Percentiles rank a stretch among this genome's conserved stretches.
Conservation (phyloP, 176 grass and related monocot species). For the Carex pumila region DNA sequence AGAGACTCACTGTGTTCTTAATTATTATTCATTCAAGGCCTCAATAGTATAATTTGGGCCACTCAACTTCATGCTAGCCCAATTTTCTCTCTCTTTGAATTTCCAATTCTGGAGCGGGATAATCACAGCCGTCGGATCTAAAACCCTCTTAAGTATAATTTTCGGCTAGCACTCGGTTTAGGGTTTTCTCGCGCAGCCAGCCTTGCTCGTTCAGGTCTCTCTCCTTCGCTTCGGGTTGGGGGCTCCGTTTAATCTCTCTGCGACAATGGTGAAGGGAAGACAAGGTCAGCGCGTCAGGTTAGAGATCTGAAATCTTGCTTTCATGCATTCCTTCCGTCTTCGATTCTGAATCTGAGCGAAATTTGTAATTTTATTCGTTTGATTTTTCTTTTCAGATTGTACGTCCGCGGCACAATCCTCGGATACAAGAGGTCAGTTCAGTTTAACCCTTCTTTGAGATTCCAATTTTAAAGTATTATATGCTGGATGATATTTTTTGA, state of each 20-base stretch:
- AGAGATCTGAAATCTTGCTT: not conserved
- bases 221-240: not conserved
- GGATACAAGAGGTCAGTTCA: conserved; percentile 53
- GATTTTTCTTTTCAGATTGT: conserved; percentile 29
- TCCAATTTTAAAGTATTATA: not conserved
- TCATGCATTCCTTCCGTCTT: not conserved
- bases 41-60: too few relatives aligned
- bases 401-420: conserved; percentile 58
- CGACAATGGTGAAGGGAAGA: conserved; percentile 44
- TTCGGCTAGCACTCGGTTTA: not conserved
- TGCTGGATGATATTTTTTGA: not conserved
- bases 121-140: not conserved
- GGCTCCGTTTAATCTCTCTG: not conserved
- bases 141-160: not conserved
- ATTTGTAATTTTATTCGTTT: not conserved
- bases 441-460: not conserved
- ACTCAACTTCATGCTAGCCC: not conserved
- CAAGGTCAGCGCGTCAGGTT: conserved; percentile 42
- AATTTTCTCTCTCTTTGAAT: not conserved
- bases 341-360: not conserved
- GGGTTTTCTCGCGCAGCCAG: not conserved
- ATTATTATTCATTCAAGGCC: too few relatives aligned
- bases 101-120: not conserved
- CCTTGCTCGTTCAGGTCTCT: not conserved
- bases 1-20: too few relatives aligned